phyloP scores from a whole-genome alignment of 164 flowering plant species.

The Cinnamomum micranthum region DNA sequence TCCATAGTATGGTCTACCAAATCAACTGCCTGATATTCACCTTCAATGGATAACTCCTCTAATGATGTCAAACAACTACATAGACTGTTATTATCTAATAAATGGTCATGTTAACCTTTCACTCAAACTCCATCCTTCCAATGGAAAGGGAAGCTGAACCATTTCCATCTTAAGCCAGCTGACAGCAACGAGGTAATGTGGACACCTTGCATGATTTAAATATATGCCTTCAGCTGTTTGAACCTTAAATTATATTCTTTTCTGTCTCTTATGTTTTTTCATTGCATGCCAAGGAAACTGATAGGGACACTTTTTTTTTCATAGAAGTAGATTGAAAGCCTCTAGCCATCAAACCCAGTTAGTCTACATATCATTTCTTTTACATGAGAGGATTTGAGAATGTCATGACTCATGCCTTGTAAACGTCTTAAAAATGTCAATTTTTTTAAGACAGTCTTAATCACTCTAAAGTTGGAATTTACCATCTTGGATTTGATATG shows the following conservation, averaged over 20 bases:
- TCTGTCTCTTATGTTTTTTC: not conserved
- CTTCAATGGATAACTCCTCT: not conserved
- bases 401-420: not conserved
- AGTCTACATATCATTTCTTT: not conserved
- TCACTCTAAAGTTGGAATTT: not conserved
- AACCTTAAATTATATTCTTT: too few species aligned
- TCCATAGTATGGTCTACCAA: not conserved
- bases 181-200: not conserved
- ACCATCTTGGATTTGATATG: too few species aligned
- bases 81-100: too few species aligned
- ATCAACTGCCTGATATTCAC: not conserved
- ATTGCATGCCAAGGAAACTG: not conserved
- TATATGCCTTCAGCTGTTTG: not conserved
- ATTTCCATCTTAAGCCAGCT: not conserved
- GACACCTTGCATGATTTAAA: not conserved
- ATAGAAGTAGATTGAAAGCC: too few species aligned
- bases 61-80: not conserved
- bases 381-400: not conserved
- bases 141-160: not conserved
- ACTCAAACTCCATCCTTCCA: too few species aligned
- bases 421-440: not conserved
- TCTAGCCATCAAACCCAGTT: not conserved
- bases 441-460: not conserved
- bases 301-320: not conserved
- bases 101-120: too few species aligned